Percentiles rank a stretch among this genome's conserved stretches.
These are phyloP conservation scores for Hypoxylon fuscum DNA, from an alignment of 495 filamentous ascomycete species.

Conservation along the genomic window DNA sequence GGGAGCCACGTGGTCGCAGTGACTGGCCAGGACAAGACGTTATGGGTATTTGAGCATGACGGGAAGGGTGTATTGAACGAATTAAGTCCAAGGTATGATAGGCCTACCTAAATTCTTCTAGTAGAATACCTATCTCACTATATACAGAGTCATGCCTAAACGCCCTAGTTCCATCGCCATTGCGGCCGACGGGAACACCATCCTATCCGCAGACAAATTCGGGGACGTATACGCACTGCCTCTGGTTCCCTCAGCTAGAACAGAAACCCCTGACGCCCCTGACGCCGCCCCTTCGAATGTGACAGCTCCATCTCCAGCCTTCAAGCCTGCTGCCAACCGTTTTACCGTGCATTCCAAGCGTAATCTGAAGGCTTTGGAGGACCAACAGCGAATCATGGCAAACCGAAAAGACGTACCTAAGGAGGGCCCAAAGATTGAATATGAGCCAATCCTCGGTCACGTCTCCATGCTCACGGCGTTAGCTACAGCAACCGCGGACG, in stretches of 20 bases:
- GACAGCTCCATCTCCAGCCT: constrained; percentile 2
- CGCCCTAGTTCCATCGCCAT: constrained; percentile 79
- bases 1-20: constrained; percentile 75
- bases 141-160: constrained; percentile 82
- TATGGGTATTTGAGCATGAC: constrained; percentile 79
- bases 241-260: constrained; percentile 60
- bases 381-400: constrained; percentile 67
- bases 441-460: constrained; percentile 84
- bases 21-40: constrained; percentile 88
- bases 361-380: constrained; percentile 77
- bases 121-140: constrained; percentile 9
- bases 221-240: constrained; percentile 95
- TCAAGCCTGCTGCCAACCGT: constrained; percentile 67
- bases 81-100: constrained; percentile 74
- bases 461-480: constrained; percentile 92
- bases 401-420: constrained; percentile 53
- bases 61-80: constrained; percentile 68
- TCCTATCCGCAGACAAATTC: constrained; percentile 91
- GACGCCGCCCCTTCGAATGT: constrained; percentile 4
- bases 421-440: constrained; percentile 67
- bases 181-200: constrained; percentile 70
- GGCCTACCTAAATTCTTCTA: background rate
- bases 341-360: constrained; percentile 85
- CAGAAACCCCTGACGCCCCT: constrained; percentile 10
- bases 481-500: constrained; percentile 53